Base-by-base conservation (phyloP, 2,329 filamentous ascomycete genomes). In the Pseudopyrenochaeta lycopersici region DNA sequence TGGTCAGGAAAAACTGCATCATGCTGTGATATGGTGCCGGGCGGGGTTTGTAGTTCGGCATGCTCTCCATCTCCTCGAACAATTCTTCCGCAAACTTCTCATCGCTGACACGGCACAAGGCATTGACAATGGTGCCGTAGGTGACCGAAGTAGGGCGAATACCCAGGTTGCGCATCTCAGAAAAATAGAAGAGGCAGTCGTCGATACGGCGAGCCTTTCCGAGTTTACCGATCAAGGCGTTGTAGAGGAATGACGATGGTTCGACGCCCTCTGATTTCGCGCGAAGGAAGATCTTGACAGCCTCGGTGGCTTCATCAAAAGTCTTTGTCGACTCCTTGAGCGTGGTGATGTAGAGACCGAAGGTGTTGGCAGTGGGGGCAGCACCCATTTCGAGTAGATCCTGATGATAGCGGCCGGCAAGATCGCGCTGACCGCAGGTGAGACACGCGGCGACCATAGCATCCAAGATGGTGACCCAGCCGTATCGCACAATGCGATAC, bases 1-100 rank as follows among this genome's bases (percentile, higher is more conserved):
- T 98, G 52, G 91, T 96, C 64, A 98, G 83, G 85, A 98, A 99
- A 81, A 97, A 98, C 75, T 99, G 95, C 87, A 99, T 99, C 88
- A 99, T 90, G 78, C 92, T 96, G 82, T 99, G 97, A 84, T 99
- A 99, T 1, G 95, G 95, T 20, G 95, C 95, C 21, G 95, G 93
- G 9, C 95, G 90, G 35, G 95, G 92, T 82, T 97, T 98, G 85
- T 99, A 99, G 81, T 99, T 99, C 52, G 92, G 90, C 89, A 96
- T 97, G 41, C 89, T 87, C 81, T 99, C 95, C 95, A 99, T 99
- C 81, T 99, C 95, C 72, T 98, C 92, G 72, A 99, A 99, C 67
- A 98, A 87, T 77, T 98, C 92, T 72, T 97, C 95, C 23, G 95
- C 95, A 74, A 97, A 97, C 72, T 94, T 96, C 80, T 98, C 94